Percentiles rank a stretch among this genome's conserved stretches.
These are phyloP conservation scores for Allium cepa DNA, from an alignment of 106 monocot genomes.

Conservation along the genomic window DNA sequence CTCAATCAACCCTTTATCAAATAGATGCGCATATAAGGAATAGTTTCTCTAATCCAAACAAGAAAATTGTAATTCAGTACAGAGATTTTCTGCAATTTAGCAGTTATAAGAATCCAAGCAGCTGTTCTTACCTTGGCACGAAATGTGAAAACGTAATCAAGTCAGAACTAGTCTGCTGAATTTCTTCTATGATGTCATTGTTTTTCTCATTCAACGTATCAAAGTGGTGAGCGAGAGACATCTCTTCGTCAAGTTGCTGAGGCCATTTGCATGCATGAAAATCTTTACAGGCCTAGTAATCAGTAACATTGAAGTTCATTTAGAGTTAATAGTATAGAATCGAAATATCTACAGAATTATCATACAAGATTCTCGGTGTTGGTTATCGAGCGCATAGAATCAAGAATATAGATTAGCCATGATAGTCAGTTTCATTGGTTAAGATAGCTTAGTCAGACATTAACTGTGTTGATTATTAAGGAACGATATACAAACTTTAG, in stretches of 20 bases:
- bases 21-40: too few relatives aligned
- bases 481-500: neutral
- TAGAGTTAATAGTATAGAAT: neutral
- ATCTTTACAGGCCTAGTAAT: conserved; percentile 66
- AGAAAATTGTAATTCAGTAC: neutral
- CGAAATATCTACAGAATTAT: neutral
- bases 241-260: conserved; percentile 25
- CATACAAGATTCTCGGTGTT: neutral
- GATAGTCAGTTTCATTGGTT: too few relatives aligned
- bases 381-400: neutral
- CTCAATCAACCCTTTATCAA: too few relatives aligned
- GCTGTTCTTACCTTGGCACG: conserved; percentile 40
- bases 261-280: conserved; percentile 84
- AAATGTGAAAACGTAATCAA: conserved; percentile 81
- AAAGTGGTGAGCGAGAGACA: conserved; percentile 52
- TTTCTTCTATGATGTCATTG: conserved; percentile 24
- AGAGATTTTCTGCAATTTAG: neutral
- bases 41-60: neutral
- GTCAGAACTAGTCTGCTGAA: conserved; percentile 18
- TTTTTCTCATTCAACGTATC: conserved; percentile 58
- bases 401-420: too few relatives aligned
- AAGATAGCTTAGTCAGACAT: too few relatives aligned
- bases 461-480: too few relatives aligned
- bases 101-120: neutral
- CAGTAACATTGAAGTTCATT: neutral